Base-by-base conservation (phyloP, 306 rosid species). In the Sicyos baderoa region DNA sequence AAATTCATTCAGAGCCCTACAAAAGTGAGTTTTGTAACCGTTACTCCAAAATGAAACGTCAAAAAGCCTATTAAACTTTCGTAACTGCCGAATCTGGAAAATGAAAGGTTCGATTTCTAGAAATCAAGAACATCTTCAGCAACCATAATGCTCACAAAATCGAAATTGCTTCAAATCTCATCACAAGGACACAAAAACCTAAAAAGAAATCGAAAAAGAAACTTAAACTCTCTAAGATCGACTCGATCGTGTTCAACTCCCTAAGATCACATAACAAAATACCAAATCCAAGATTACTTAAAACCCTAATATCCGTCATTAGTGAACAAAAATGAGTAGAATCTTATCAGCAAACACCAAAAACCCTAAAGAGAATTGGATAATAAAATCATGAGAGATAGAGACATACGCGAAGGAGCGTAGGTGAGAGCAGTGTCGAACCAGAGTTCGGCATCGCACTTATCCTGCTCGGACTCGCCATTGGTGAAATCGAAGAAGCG, bases 321-420 rank as follows among this genome's bases (percentile, higher is more conserved):
- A 1, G 13, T 0, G 32, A 59, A 9, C 15, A 59, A 4, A 27
- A 63, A 42, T 12, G 1, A 4, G 4, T 47, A 8, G 2, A 65
- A 45, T 47, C 71, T 66, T 42, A 48, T 48, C 42, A 37, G 50
- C 1, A 37, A 18, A 50, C 29, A 10, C 50, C 51, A 62, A 40
- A 62, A 17, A 10, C 68, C 68, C 68, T 37, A 62, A 6, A 65
- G 22, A 44, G 7, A 2, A 12, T 11, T 64, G 19, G 37, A n/a
- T n/a, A n/a, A n/a, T n/a, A n/a, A n/a, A n/a, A n/a, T n/a, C n/a
- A n/a, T n/a, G 29, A 44, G n/a, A 9, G 18, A 12, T 8, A 45
- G 75, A 44, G 42, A 66, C 91, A 17, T 85, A 94, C 99, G 99
- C 1, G 99, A 94, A 48, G 99, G 99, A 14, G 95, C 99, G 52